These are phyloP conservation scores for Sanghuangporus sanghuang DNA, from an alignment of 1,284 basidiomycete genomes.

Conservation along the genomic window DNA sequence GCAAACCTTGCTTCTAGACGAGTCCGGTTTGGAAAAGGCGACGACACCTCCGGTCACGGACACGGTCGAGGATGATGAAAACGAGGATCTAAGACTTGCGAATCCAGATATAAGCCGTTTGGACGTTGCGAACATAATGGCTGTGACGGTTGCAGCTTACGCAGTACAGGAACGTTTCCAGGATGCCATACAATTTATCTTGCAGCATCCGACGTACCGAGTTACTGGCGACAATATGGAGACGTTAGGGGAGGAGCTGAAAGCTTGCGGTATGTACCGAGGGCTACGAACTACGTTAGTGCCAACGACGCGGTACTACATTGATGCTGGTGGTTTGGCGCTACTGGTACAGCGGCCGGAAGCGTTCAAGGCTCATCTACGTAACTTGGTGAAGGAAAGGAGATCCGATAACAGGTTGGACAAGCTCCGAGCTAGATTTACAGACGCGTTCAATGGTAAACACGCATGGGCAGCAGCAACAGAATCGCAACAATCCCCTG, in stretches of 20 bases:
- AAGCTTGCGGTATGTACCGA: slow-evolving; percentile 22
- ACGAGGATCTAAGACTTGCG: slow-evolving; percentile 8
- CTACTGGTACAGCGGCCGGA: slow-evolving; percentile 44
- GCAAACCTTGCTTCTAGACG: background rate
- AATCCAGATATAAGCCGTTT: slow-evolving; percentile 20
- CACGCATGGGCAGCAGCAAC: slow-evolving; percentile 42
- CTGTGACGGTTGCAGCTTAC: slow-evolving; percentile 53
- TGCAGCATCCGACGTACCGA: slow-evolving; percentile 24
- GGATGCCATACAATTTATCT: slow-evolving; percentile 36
- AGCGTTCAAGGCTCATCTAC: slow-evolving; percentile 45
- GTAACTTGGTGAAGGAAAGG: slow-evolving; percentile 30
- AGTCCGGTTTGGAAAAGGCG: slow-evolving; percentile 11
- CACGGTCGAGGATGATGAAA: background rate
- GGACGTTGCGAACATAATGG: slow-evolving; percentile 33
- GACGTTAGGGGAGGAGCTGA: slow-evolving; percentile 35
- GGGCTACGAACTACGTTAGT: slow-evolving; percentile 22
- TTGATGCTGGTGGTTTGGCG: slow-evolving; percentile 43
- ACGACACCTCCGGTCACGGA: slow-evolving; percentile 12
- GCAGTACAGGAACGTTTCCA: slow-evolving; percentile 50
- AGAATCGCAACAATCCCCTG: slow-evolving; percentile 28
- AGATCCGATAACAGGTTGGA: slow-evolving; percentile 32
- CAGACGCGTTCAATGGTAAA: slow-evolving; percentile 44
- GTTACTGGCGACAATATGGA: slow-evolving; percentile 31
- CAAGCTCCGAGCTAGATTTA: slow-evolving; percentile 42
- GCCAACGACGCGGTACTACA: slow-evolving; percentile 37